Evolutionary conservation across 2,329 filamentous ascomycete species (phyloP), one percentile per base, ranked within the genome.

Genomic region (Fusarium guadeloupense): DNA sequence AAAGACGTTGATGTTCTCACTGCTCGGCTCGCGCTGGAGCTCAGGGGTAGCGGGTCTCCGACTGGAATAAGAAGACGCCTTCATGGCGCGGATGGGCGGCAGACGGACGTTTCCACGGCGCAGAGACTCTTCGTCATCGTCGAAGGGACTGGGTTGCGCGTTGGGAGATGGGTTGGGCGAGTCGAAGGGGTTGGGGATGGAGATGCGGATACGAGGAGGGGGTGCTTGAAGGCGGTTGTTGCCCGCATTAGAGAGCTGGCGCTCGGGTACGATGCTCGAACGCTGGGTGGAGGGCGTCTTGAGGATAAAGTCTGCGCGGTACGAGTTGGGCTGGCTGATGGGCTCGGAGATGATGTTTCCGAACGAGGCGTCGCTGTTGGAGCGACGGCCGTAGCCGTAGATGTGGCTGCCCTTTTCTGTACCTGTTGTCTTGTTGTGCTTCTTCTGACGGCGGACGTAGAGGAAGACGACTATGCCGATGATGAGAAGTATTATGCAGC

Each of bases 341-440:
- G 88, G 78, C 66, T 87, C 81, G 59, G 83, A 86, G 64, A 88
- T 81, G 67, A 86, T 79, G 66, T 81, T 81, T 35, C 68, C 64
- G 35, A 69, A 65, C n/a, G 63, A 66, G 34, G 62, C 62, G 9
- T 67, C 61, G 44, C 64, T 72, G 54, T 62, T 68, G 54, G 53
- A 62, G 40, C 39, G 62, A 43, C 45, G 26, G 17, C 28, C 51
- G n/a, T 41, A 49, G 30, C 50, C 55, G 20, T 68, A 64, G 21
- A 62, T 38, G 10, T 53, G 48, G 9, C 52, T 47, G 25, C 59
- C 58, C 64, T 71, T 71, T 44, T 71, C 69, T 7, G 54, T 53
- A 25, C 42, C 28, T 17, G 33, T 23, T 17, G 35, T 35, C 16
- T 66, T 47, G n/a, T 57, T 47, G 17, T 57, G 59, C 42, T 67